Base-by-base conservation (phyloP, 208 protist species). In the Acanthamoeba sp. region DNA sequence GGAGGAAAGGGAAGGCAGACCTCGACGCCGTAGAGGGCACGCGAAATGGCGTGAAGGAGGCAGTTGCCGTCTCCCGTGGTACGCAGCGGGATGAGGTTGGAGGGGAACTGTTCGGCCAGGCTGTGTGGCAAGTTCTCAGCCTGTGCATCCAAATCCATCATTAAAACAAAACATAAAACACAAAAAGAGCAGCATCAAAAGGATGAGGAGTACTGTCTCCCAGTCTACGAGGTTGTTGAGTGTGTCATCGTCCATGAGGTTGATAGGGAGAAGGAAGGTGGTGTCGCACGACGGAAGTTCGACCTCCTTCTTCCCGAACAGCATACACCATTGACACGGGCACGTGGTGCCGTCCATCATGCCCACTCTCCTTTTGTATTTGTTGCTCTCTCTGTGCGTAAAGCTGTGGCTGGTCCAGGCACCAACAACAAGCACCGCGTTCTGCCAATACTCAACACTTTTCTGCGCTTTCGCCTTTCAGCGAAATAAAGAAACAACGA, bases 11-110 rank as follows among this genome's bases (percentile, higher is more conserved):
- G 32, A 24, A 24, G 32, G 64, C 27, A 34, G 62, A 64, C 84
- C 66, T 95, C 94, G 12, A 91, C 82, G 2, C 94, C 94, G 10
- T 16, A 95, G 29, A 95, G 24, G 71, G 94, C 94, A 14, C 71
- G 48, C 10, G 94, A 95, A 36, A 95, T 55, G 38, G 94, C 94
- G 64, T 95, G 94, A 5, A 95, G 88, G 80, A 95, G 89, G 94
- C 94, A 95, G 64, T 95, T 95, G 62, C 94, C 94, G 34, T 95
- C 94, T 12, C 94, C 94, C 22, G 88, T 94, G 38, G 94, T 95
- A 16, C 40, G 42, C 20, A 94, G 66, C 14, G 93, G 93, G n/a
- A 94, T 34, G 36, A 94, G 36, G 29, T 36, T 7, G 27, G 22
- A n/a, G 7, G 57, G 57, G 55, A 92, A 76, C 55, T 92, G 57